A percentile compares a stretch with the other conserved stretches of the same genome.
Conservation (phyloP, 768 basidiomycete species). For the Psilocybe azurescens region DNA sequence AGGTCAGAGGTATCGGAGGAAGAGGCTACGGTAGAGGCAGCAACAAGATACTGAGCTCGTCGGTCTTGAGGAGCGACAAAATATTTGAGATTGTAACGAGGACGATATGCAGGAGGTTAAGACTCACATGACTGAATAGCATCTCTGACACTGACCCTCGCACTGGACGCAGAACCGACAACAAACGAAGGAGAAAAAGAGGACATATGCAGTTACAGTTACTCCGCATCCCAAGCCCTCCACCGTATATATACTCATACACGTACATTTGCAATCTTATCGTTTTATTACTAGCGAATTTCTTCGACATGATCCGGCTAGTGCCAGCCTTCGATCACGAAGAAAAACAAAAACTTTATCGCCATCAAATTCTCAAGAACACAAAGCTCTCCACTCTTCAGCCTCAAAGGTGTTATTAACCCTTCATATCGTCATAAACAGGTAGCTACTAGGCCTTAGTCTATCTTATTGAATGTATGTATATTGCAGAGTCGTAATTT, state of each 20-base stretch:
- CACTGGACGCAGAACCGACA: constrained; percentile 53
- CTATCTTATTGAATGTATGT: constrained; percentile 2
- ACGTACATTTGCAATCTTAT: not conserved
- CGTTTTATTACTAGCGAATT: not conserved
- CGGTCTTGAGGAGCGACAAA: constrained; percentile 53
- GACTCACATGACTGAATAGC: constrained; percentile 65
- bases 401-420: not conserved
- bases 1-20: constrained; percentile 47
- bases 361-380: not conserved
- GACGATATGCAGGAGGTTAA: not conserved
- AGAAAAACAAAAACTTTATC: not conserved
- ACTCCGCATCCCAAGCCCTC: not conserved
- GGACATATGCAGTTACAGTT: constrained; percentile 40
- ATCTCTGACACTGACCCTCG: constrained; percentile 51
- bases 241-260: constrained; percentile 2
- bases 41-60: constrained; percentile 69
- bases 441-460: not conserved
- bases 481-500: not conserved
- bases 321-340: not conserved
- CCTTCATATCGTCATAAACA: not conserved
- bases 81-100: constrained; percentile 7
- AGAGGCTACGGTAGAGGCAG: constrained; percentile 61
- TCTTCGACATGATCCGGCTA: constrained; percentile 2
- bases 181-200: constrained; percentile 50
- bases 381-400: not conserved